Percentiles rank a stretch among this genome's conserved stretches.
Conservation (phyloP, 1,284 basidiomycete genomes). For the Leccinum holopus region DNA sequence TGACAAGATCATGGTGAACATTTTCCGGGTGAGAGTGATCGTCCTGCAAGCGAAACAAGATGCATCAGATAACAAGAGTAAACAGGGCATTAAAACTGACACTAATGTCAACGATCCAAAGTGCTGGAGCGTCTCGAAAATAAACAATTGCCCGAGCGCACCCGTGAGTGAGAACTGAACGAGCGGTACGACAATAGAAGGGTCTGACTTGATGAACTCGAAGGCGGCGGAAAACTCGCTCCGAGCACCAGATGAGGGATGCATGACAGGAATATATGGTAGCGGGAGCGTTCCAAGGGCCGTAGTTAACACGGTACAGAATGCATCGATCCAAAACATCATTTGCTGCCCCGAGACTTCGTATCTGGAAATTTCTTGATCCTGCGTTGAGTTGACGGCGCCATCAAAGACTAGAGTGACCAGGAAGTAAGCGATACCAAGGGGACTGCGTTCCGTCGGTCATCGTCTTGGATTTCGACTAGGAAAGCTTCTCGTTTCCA, state of each 20-base stretch:
- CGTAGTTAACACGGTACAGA: constrained; percentile 71
- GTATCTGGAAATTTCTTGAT: constrained; percentile 87
- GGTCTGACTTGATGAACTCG: constrained; percentile 78
- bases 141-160: constrained; percentile 94
- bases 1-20: constrained; percentile 97
- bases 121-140: constrained; percentile 96
- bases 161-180: constrained; percentile 88
- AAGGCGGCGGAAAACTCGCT: constrained; percentile 72
- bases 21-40: constrained; percentile 94
- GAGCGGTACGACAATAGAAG: constrained; percentile 75
- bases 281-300: constrained; percentile 68
- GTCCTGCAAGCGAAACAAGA: constrained; percentile 50
- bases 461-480: constrained; percentile 40
- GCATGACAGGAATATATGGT: constrained; percentile 70
- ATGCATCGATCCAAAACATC: constrained; percentile 98
- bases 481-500: constrained; percentile 57
- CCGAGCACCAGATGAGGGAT: constrained; percentile 56
- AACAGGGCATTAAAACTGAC: constrained; percentile 45
- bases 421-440: constrained; percentile 73
- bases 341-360: constrained; percentile 93
- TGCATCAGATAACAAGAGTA: constrained; percentile 1
- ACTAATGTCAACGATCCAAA: constrained; percentile 95
- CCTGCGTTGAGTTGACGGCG: constrained; percentile 96
- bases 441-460: constrained; percentile 33
- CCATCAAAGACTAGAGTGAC: constrained; percentile 93